phyloP scores from a whole-genome alignment of 164 flowering plant genomes.

The Berberis vulgaris region DNA sequence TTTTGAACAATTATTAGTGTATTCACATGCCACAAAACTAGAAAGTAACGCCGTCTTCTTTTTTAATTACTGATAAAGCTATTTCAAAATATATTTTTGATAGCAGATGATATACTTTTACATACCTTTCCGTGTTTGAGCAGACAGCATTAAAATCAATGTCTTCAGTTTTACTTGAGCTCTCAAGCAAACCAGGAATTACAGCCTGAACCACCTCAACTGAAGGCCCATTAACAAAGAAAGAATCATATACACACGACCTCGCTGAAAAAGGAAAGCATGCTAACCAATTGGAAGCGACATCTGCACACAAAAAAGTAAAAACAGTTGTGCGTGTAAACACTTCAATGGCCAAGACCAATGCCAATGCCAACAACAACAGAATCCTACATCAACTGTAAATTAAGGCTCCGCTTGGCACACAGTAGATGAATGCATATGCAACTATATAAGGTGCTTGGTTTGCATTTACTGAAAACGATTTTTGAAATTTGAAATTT shows the following conservation, averaged over 20 bases:
- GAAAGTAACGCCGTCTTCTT: not conserved
- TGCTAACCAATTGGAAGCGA: slow-evolving; percentile 78
- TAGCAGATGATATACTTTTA: not conserved
- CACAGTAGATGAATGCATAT: no score
- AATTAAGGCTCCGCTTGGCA: no score
- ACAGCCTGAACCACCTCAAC: slow-evolving; percentile 64
- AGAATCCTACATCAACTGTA: no score
- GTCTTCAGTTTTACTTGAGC: slow-evolving; percentile 20
- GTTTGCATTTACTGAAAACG: no score
- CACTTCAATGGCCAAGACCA: no score
- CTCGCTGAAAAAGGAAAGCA: slow-evolving; percentile 69
- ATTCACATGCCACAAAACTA: not conserved
- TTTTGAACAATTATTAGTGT: no score
- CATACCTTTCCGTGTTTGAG: slow-evolving; percentile 77
- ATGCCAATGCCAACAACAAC: no score
- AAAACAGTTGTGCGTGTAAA: no score
- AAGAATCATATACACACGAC: slow-evolving; percentile 66
- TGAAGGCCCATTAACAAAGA: slow-evolving; percentile 58
- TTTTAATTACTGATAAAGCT: not conserved
- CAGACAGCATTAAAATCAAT: slow-evolving; percentile 33
- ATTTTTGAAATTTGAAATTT: no score
- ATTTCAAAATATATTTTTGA: not conserved
- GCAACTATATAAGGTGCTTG: no score
- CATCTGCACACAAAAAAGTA: slow-evolving; percentile 44
- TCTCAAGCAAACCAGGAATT: slow-evolving; percentile 52